phyloP scores from a whole-genome alignment of 2,329 filamentous ascomycete genomes.

The Alternaria triticimaculans region DNA sequence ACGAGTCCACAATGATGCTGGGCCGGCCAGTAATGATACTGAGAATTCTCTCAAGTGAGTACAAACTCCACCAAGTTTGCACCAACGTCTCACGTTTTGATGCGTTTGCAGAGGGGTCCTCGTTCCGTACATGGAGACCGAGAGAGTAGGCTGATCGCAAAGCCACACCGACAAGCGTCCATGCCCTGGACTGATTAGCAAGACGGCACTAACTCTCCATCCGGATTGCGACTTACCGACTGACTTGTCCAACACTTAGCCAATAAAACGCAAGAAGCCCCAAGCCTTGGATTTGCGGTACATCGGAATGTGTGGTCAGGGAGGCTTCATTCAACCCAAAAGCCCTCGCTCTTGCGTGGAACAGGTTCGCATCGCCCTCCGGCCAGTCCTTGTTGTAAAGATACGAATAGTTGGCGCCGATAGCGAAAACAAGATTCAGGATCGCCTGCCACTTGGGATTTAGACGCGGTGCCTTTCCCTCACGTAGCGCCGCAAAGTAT shows the following conservation, averaged over 20 bases:
- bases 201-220: neutral
- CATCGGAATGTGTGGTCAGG: constrained; percentile 43
- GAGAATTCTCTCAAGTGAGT: constrained; percentile 49
- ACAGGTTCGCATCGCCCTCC: constrained; percentile 46
- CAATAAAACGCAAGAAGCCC: constrained; percentile 52
- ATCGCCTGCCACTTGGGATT: constrained; percentile 48
- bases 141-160: constrained; percentile 47
- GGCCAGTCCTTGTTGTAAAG: constrained; percentile 37
- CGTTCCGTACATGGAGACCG: constrained; percentile 50
- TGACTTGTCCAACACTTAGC: constrained; percentile 49
- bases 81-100: constrained; percentile 46
- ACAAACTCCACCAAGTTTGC: constrained; percentile 52
- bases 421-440: constrained; percentile 52
- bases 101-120: constrained; percentile 36
- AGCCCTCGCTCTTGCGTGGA: constrained; percentile 48
- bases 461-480: constrained; percentile 23
- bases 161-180: constrained; percentile 46
- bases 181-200: constrained; percentile 42
- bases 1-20: constrained; percentile 44
- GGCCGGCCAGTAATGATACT: constrained; percentile 51
- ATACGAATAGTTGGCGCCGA: constrained; percentile 50
- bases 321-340: constrained; percentile 40
- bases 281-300: constrained; percentile 49
- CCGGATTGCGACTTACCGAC: constrained; percentile 40
- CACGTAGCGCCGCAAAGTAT: constrained; percentile 37